Evolutionary conservation across 1,284 basidiomycete genomes (phyloP), one percentile per base, ranked within the genome.

Genomic region (Ganoderma sinense): DNA sequence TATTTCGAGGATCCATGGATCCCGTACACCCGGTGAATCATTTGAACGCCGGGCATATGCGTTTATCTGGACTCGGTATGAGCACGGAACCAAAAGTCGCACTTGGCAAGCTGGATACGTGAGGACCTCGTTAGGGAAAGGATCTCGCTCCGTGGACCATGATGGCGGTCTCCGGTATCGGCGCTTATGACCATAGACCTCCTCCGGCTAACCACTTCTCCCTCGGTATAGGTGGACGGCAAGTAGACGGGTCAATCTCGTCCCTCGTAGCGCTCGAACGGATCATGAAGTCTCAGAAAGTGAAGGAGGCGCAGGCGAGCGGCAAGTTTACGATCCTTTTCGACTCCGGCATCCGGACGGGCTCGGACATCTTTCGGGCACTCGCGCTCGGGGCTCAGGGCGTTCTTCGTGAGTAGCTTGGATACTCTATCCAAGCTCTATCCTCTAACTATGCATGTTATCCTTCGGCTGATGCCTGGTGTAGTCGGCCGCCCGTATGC

Each of bases 281-380:
- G 65, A 89, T 94, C 72, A 88, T 86, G 81, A 81, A 83, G 61
- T 91, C 89, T 31, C 80, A 81, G 29, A 87, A 86, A 71, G 84
- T 94, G 66, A 82, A 82, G 62, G 83, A 81, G 0, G 90, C 91
- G 0, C 91, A 92, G 75, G 74, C 75, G 75, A 82, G 43, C 78
- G 88, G 89, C 5, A 87, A 86, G 64, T 81, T 95, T 58, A 90
- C 91, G 0, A 81, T 96, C 23, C 81, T 96, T 4, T 94, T 95
- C 77, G 94, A 96, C 78, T 94, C 92, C 4, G 93, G 93, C 5
- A 89, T 96, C 70, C 87, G 94, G 41, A 91, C 89, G 0, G 94
- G 92, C 13, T 87, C 88, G 64, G 94, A 96, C 70, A 87, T 94
- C 61, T 86, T 95, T 80, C 94, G 95, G 79, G 94, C 94, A 0